Percentiles rank a stretch among this genome's conserved stretches.
Evolutionary conservation across 192 early-diverging fungal genomes (phyloP).

Genomic region (Pilaira anomala): DNA sequence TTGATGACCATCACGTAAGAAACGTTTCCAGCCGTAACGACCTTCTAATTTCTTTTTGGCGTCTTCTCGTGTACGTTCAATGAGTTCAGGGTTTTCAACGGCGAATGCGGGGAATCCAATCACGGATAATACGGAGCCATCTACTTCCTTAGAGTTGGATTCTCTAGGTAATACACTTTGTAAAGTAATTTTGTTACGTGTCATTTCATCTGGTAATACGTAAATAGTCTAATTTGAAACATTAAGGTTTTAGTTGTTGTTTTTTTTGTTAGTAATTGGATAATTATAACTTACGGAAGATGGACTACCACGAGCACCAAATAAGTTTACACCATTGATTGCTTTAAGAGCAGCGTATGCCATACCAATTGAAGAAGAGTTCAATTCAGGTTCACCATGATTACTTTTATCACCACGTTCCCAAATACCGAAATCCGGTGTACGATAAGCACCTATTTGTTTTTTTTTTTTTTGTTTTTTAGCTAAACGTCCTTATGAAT

Average conservation of each 20-base stretch:
- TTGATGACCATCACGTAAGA: constrained; percentile 86
- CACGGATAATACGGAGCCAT: constrained; percentile 77
- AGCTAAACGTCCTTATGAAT: neutral
- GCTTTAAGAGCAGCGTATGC: constrained; percentile 80
- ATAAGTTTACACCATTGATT: constrained; percentile 84
- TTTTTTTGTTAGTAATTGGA: neutral
- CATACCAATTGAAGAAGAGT: constrained; percentile 88
- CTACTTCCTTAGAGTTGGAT: constrained; percentile 83
- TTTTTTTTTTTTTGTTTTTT: neutral
- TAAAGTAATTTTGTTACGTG: constrained; percentile 77
- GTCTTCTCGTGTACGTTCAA: constrained; percentile 64
- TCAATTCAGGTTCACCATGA: constrained; percentile 82
- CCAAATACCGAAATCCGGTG: constrained; percentile 88
- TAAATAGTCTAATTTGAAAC: constrained; percentile 61
- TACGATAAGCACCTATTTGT: constrained; percentile 59
- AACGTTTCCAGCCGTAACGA: constrained; percentile 79
- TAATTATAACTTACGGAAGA: constrained; percentile 56
- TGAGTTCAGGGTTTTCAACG: constrained; percentile 61
- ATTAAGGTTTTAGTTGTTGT: neutral
- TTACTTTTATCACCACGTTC: constrained; percentile 88
- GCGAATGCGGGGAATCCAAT: constrained; percentile 92
- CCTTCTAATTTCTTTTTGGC: constrained; percentile 81
- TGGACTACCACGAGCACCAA: constrained; percentile 75
- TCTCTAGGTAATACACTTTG: constrained; percentile 77
- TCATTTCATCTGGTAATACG: constrained; percentile 81